These are phyloP conservation scores for Metarhizium robertsii DNA, from an alignment of 2,329 filamentous ascomycete species.

Conservation along the genomic window DNA sequence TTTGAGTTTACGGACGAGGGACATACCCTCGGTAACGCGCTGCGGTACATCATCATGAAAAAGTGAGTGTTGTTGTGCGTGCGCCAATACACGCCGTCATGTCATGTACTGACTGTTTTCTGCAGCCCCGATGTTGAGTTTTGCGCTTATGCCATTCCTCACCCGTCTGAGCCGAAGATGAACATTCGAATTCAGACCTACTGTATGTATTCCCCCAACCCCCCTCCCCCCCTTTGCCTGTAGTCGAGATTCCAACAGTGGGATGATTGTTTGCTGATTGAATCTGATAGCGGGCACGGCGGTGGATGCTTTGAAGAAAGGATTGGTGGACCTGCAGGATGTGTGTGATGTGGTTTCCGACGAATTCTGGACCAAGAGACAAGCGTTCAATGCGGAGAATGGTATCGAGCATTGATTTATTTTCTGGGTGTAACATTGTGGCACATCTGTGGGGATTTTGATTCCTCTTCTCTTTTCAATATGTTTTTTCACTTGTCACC, in stretches of 20 bases:
- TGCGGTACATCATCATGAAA: constrained; percentile 96
- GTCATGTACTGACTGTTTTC: constrained; percentile 2
- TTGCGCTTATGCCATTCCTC: constrained; percentile 95
- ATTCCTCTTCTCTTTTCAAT: not conserved
- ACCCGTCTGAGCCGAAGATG: constrained; percentile 94
- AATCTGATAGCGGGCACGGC: constrained; percentile 59
- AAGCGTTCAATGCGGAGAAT: constrained; percentile 25
- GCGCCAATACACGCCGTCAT: not conserved
- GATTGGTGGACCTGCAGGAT: constrained; percentile 77
- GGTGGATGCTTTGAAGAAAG: constrained; percentile 81
- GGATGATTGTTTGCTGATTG: constrained; percentile 3
- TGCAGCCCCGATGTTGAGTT: constrained; percentile 88
- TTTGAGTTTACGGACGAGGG: constrained; percentile 93
- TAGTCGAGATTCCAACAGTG: not conserved
- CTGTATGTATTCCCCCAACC: constrained; percentile 46
- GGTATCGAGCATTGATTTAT: constrained; percentile 21
- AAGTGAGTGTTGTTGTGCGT: constrained; percentile 52
- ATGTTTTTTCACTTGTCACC: constrained; percentile 1
- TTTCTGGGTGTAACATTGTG: not conserved
- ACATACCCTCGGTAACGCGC: constrained; percentile 88
- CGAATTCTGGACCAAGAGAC: constrained; percentile 61
- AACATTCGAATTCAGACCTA: constrained; percentile 96
- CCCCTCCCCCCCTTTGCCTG: not conserved
- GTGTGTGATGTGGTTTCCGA: constrained; percentile 91
- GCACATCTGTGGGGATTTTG: not conserved